Conservation (phyloP, 495 filamentous ascomycete genomes). For the Sporormia fimetaria region DNA sequence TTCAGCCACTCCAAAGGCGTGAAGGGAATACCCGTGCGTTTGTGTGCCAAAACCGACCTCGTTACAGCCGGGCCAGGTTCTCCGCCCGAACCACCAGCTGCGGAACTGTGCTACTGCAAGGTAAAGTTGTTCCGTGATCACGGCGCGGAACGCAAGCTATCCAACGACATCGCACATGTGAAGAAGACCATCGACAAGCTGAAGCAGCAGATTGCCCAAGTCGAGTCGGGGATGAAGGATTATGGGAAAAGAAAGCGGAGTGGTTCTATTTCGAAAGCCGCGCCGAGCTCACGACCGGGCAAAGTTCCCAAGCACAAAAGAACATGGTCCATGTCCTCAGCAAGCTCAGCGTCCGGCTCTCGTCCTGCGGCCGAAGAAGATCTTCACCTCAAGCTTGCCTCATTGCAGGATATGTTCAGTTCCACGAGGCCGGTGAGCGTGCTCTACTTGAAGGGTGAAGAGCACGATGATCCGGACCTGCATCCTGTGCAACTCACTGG, state of each 20-base stretch:
- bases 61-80: conserved; percentile 35
- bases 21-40: conserved; percentile 83
- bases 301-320: conserved; percentile 85
- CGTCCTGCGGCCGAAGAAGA: conserved; percentile 74
- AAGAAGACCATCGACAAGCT: conserved; percentile 92
- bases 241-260: conserved; percentile 78
- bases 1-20: conserved; percentile 98
- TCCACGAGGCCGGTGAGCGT: conserved; percentile 79
- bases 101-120: conserved; percentile 85
- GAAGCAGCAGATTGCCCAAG: conserved; percentile 78
- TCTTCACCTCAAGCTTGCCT: conserved; percentile 68
- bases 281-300: conserved; percentile 44
- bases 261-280: conserved; percentile 44
- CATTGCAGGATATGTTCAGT: conserved; percentile 90
- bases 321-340: conserved; percentile 91
- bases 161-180: conserved; percentile 85
- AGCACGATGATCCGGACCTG: conserved; percentile 78
- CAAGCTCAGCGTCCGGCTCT: conserved; percentile 50
- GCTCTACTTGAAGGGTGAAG: conserved; percentile 70
- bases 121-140: conserved; percentile 96
- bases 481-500: conserved; percentile 69
- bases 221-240: conserved; percentile 78
- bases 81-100: conserved; percentile 32
- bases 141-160: conserved; percentile 86
- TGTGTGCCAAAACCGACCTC: conserved; percentile 80